phyloP scores from a whole-genome alignment of 176 grass and related monocot species.

The Otatea glauca region DNA sequence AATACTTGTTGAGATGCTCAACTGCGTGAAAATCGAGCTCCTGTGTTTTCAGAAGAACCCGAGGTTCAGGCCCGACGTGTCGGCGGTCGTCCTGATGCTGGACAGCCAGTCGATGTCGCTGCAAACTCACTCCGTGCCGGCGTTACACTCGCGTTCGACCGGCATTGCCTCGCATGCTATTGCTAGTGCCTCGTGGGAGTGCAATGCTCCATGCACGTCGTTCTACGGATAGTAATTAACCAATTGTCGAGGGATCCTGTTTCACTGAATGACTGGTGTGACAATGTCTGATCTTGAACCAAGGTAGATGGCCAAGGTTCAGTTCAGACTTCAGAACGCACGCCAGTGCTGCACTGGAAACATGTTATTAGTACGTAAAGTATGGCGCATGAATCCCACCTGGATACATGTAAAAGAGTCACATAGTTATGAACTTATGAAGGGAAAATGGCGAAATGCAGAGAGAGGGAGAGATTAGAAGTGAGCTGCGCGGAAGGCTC shows the following conservation, averaged over 20 bases:
- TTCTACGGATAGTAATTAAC: too few relatives aligned
- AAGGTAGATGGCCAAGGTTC: neutral
- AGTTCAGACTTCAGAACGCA: neutral
- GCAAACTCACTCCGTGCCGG: neutral
- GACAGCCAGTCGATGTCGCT: neutral
- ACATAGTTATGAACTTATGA: too few relatives aligned
- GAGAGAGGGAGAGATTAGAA: too few relatives aligned
- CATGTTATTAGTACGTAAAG: neutral
- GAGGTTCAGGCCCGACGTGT: neutral
- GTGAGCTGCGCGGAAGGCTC: too few relatives aligned
- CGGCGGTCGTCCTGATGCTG: conserved; percentile 36
- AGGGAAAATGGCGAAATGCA: too few relatives aligned
- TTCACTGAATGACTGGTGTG: neutral
- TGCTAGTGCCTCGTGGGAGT: too few relatives aligned
- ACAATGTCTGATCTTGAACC: conserved; percentile 11
- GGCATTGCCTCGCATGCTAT: too few relatives aligned
- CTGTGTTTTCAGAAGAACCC: conserved; percentile 45
- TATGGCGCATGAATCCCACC: too few relatives aligned
- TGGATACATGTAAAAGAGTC: too few relatives aligned
- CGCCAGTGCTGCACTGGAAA: neutral
- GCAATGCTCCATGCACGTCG: too few relatives aligned
- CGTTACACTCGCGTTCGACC: conserved; percentile 4
- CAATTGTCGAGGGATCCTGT: too few relatives aligned
- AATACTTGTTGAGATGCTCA: conserved; percentile 6
- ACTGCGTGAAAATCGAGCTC: conserved; percentile 47